phyloP scores from a whole-genome alignment of 1,284 basidiomycete species.

The Fomitiporia mediterranea region DNA sequence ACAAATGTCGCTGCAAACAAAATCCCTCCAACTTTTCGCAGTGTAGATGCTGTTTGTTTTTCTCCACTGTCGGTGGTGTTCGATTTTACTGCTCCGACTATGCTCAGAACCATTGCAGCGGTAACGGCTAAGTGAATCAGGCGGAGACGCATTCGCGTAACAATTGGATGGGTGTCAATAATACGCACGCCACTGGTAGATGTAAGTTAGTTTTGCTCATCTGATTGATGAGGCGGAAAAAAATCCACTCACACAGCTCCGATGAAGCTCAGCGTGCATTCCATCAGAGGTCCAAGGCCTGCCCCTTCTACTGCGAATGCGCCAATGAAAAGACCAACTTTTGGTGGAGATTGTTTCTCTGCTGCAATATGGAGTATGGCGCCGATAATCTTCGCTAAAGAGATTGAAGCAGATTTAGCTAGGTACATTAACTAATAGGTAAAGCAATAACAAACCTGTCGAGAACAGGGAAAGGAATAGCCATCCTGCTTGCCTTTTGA shows the following conservation, averaged over 20 bases:
- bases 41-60: conserved; percentile 7
- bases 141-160: conserved; percentile 29
- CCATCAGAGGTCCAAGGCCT: conserved; percentile 48
- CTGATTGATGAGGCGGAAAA: neutral
- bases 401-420: conserved; percentile 10
- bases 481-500: conserved; percentile 55
- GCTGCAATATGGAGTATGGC: conserved; percentile 51
- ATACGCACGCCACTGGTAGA: conserved; percentile 30
- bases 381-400: conserved; percentile 51
- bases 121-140: conserved; percentile 39
- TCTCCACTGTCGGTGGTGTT: conserved; percentile 13
- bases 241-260: conserved; percentile 48
- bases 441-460: conserved; percentile 33
- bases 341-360: conserved; percentile 35
- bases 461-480: conserved; percentile 53
- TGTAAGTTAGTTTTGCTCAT: conserved; percentile 12
- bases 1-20: conserved; percentile 47
- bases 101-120: conserved; percentile 43
- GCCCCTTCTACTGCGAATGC: conserved; percentile 52
- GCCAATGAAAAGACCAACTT: conserved; percentile 42
- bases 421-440: neutral
- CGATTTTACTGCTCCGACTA: conserved; percentile 39
- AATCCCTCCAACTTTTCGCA: conserved; percentile 35
- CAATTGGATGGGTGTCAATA: conserved; percentile 22
- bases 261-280: conserved; percentile 55